Evolutionary conservation across 371 early-diverging fungal species (phyloP).

Genomic region (Mortierella sp.): DNA sequence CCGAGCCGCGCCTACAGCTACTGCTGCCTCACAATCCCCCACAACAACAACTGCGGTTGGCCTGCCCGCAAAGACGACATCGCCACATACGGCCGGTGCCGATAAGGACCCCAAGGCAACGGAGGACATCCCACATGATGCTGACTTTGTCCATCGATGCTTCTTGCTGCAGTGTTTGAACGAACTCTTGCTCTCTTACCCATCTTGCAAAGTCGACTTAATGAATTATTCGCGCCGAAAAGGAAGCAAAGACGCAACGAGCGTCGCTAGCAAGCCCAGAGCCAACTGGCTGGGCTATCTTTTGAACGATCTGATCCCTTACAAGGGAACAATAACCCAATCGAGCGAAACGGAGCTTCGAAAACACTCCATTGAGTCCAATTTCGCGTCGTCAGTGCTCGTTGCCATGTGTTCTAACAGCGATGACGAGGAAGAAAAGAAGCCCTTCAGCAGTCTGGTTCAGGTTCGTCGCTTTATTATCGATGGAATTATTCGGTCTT

Average conservation of each 20-base stretch:
- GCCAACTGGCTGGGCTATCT: conserved; percentile 63
- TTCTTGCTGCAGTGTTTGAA: conserved; percentile 89
- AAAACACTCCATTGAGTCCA: conserved; percentile 74
- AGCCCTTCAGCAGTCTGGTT: conserved; percentile 67
- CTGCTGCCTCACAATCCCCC: not conserved
- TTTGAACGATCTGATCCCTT: conserved; percentile 74
- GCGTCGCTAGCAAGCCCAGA: conserved; percentile 39
- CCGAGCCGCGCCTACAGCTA: not conserved
- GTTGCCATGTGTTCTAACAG: conserved; percentile 69
- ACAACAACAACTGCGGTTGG: conserved; percentile 11
- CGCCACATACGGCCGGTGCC: not conserved
- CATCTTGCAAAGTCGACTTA: conserved; percentile 83
- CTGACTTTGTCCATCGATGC: conserved; percentile 76
- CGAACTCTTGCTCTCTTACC: conserved; percentile 89
- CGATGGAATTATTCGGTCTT: conserved; percentile 70
- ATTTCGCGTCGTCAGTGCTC: conserved; percentile 73
- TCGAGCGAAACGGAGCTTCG: conserved; percentile 64
- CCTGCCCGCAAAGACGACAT: not conserved
- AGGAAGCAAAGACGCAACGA: conserved; percentile 58
- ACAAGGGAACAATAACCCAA: conserved; percentile 63
- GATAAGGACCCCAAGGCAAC: conserved; percentile 29
- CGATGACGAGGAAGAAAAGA: conserved; percentile 61
- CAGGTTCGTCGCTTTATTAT: conserved; percentile 77
- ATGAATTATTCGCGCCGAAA: conserved; percentile 72
- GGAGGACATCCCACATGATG: conserved; percentile 25